These are phyloP conservation scores for Aspergillus hortae DNA, from an alignment of 2,329 filamentous ascomycete species.

Conservation along the genomic window DNA sequence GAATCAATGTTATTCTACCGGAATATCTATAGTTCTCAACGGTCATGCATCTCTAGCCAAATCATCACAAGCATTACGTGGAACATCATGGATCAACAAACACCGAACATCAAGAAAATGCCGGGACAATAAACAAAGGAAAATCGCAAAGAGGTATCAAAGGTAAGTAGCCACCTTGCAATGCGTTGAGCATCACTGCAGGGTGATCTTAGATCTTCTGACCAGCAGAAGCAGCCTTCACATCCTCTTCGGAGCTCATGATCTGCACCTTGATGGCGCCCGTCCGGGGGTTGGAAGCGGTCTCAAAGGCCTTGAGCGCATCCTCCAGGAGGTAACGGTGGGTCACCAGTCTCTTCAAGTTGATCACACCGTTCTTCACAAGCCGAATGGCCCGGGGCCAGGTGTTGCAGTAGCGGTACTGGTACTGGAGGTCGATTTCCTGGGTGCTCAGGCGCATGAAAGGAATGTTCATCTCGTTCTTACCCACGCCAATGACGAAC, in stretches of 20 bases:
- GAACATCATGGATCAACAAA: conserved; percentile 6
- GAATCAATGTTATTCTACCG: conserved; percentile 13
- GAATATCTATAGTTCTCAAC: conserved; percentile 18
- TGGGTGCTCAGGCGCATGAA: conserved; percentile 90
- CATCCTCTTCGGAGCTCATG: conserved; percentile 46
- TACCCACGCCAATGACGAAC: conserved; percentile 92
- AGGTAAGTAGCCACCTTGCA: conserved; percentile 9
- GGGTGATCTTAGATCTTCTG: conserved; percentile 22
- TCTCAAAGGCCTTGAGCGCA: conserved; percentile 84
- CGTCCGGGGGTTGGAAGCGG: conserved; percentile 79
- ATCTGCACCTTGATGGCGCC: conserved; percentile 99
- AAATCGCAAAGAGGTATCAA: conserved; percentile 11
- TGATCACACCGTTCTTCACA: conserved; percentile 77
- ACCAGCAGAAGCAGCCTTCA: conserved; percentile 31
- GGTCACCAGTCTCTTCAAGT: conserved; percentile 78
- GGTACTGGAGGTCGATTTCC: conserved; percentile 92
- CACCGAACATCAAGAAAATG: conserved; percentile 10
- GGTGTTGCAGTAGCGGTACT: conserved; percentile 94
- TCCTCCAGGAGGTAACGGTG: conserved; percentile 85
- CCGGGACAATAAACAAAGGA: conserved; percentile 2
- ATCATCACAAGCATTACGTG: conserved; percentile 17
- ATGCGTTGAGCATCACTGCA: conserved; percentile 1
- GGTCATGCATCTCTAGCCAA: conserved; percentile 14
- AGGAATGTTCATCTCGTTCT: conserved; percentile 90
- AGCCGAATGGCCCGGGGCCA: conserved; percentile 92